Base-by-base conservation (phyloP, 371 early-diverging fungal species). In the Mucor piriformis region DNA sequence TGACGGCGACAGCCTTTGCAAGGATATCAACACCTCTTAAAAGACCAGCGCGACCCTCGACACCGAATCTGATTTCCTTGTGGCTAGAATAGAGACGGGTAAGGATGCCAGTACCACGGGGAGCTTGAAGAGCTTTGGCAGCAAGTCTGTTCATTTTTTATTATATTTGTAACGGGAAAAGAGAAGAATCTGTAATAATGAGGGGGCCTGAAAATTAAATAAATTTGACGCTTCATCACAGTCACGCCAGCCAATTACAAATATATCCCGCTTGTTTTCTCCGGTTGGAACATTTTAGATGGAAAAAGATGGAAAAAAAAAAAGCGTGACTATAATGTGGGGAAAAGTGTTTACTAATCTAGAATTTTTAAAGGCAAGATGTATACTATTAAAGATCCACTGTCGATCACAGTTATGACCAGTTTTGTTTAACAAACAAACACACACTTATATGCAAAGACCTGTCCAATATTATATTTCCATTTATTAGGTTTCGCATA, bases 1-100 rank as follows among this genome's bases (percentile, higher is more conserved):
- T 98, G 66, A 95, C 95, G 38, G 98, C 98, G 29, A 98, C 98
- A 27, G 98, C 97, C 76, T 91, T 92, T 71, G 98, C 95, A 53
- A 98, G 91, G 40, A 94, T 79, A 64, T 98, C 96, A 51, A 97
- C 97, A 81, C 98, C 98, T 64, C 83, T 82, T 52, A 95, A 90
- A 52, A 98, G 85, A 49, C 85, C 83, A 70, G 94, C 93, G 69
- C 98, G 89, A 63, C 95, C 98, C 50, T 96, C 96, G 66, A 94
- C 92, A 53, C 97, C 97, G 79, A 97, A 98, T 71, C 83, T 76
- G 74, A 98, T 84, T 74, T 95, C 96, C 87, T 98, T 98, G 87
- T 96, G 96, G 44, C 89, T 83, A 44, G 92, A 88, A 79, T 93
- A 94, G 49, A 80, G 70, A 69, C 93, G 89, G 67, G 72, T 73